Evolutionary conservation across 495 filamentous ascomycete genomes (phyloP).

Genomic region (Trichocladium uniseriatum): DNA sequence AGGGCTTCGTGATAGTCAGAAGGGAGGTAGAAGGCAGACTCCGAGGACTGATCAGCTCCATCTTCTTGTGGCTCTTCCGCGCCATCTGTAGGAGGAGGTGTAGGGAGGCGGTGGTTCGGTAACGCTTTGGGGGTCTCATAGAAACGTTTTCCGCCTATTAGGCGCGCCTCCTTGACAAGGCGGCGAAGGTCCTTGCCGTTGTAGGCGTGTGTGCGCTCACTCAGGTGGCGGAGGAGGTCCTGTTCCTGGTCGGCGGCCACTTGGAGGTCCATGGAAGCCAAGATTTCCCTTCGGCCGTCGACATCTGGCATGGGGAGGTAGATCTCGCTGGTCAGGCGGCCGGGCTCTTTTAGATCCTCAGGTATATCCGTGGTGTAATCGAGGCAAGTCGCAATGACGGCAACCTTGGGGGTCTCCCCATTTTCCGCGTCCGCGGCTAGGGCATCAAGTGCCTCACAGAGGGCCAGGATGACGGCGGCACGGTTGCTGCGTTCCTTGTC

Average conservation of each 20-base stretch:
- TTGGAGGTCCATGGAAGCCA: conserved; percentile 43
- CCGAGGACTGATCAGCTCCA: not conserved
- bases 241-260: conserved; percentile 28
- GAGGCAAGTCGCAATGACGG: conserved; percentile 67
- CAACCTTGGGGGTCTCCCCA: conserved; percentile 34
- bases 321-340: conserved; percentile 61
- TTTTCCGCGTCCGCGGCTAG: conserved; percentile 31
- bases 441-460: conserved; percentile 46
- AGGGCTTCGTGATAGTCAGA: conserved; percentile 39
- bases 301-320: conserved; percentile 73
- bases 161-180: conserved; percentile 33
- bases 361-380: conserved; percentile 68
- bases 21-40: conserved; percentile 17
- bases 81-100: conserved; percentile 1
- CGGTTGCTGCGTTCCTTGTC: conserved; percentile 49
- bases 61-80: not conserved
- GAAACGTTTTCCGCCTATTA: conserved; percentile 17
- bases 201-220: conserved; percentile 46
- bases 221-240: conserved; percentile 34
- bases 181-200: conserved; percentile 40
- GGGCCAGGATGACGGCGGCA: conserved; percentile 36
- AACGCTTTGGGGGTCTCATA: not conserved
- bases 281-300: conserved; percentile 60
- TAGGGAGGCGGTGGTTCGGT: not conserved
- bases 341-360: conserved; percentile 54